Conservation (phyloP, 1,284 basidiomycete species). For the Tremellales sp. region DNA sequence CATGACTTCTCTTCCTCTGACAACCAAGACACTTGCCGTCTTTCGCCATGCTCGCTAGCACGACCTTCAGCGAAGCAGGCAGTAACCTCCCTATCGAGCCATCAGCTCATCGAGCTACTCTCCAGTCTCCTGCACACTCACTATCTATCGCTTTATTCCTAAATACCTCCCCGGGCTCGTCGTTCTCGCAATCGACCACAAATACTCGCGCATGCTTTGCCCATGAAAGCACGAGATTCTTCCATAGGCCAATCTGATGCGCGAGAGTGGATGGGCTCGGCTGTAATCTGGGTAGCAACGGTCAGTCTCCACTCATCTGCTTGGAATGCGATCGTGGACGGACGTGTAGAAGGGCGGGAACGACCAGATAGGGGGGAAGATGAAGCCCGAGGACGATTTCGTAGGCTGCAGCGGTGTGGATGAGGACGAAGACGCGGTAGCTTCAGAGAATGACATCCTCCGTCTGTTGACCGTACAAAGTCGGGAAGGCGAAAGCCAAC, state of each 20-base stretch:
- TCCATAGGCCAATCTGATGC: slow-evolving; percentile 53
- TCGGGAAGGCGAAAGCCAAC: too few species aligned
- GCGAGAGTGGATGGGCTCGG: slow-evolving; percentile 51
- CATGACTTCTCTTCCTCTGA: not conserved
- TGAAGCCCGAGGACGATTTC: slow-evolving; percentile 39
- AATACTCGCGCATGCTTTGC: slow-evolving; percentile 49
- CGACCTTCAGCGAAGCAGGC: slow-evolving; percentile 25
- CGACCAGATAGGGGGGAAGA: slow-evolving; percentile 52
- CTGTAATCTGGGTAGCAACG: slow-evolving; percentile 42
- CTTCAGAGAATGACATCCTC: too few species aligned
- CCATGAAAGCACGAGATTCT: slow-evolving; percentile 48
- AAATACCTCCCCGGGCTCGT: slow-evolving; percentile 39
- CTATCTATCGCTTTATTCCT: slow-evolving; percentile 43
- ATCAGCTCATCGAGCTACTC: not conserved
- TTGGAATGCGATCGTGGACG: slow-evolving; percentile 9
- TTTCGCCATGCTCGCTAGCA: slow-evolving; percentile 39
- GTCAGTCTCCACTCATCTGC: not conserved
- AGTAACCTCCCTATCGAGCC: slow-evolving; percentile 29
- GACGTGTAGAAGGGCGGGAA: slow-evolving; percentile 57
- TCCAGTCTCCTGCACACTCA: slow-evolving; percentile 17
- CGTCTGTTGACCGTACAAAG: too few species aligned
- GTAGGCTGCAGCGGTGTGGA: slow-evolving; percentile 25
- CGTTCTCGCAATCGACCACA: slow-evolving; percentile 42
- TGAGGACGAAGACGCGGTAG: too few species aligned
- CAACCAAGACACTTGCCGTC: slow-evolving; percentile 29